Base-by-base conservation (phyloP, 75 land plant species). In the Chamaecyparis obtusa region DNA sequence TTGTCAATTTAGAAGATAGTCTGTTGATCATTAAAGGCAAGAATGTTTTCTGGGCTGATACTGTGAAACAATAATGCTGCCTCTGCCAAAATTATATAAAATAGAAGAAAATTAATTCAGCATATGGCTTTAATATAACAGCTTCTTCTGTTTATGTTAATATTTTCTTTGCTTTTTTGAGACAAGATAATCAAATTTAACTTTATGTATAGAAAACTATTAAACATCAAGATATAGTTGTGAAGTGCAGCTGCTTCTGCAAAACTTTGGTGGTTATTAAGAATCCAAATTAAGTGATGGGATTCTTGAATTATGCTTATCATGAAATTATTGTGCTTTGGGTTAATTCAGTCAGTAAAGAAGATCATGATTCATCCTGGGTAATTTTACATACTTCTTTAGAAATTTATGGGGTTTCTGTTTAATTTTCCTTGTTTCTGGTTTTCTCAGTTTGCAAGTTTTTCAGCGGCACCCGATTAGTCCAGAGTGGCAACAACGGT, bases 401-500 rank as follows among this genome's bases (percentile, higher is more conserved):
- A 36, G 0, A 17, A 6, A 9, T 0, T 44, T 80, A 11, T 79
- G 46, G 36, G 83, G 21, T 79, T 41, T 30, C 13, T 83, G 39
- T 82, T 27, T 51, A 36, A 64, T 54, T 24, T 85, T 55, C 57
- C 76, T 88, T 44, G n/a, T 30, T 27, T 41, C 57, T 84, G 37
- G 16, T 71, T 24, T 57, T 36, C 55, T 30, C 94, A 93, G 93
- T 75, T 71, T 80, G 57, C 88, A 84, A 55, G 75, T 92, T 60
- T 89, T 93, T 57, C 88, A 83, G 77, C 85, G 87, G 77, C 88
- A 89, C n/a, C 88, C 76, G 30, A 83, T 86, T 71, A 56, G 92
- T 84, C 90, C 87, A 82, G 96, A 93, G 44, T 87, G 91, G 90
- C 90, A 87, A 84, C 89, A 74, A 36, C 94, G 84, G 89, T 81